Base-by-base conservation (phyloP, 768 basidiomycete species). In the Dioszegia hungarica region DNA sequence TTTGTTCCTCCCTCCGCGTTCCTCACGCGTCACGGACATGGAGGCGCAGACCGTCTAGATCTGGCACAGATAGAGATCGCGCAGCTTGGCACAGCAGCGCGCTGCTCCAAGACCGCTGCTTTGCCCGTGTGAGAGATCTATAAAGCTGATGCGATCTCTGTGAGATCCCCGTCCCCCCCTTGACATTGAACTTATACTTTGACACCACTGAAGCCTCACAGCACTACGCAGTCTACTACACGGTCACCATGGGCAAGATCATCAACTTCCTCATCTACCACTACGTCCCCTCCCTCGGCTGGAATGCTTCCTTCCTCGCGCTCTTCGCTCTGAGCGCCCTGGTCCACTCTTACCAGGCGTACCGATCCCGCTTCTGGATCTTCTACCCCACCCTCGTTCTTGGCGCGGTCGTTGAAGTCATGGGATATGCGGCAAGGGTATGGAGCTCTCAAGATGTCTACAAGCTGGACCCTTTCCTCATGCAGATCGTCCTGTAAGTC, bases 281-380 rank as follows among this genome's bases (percentile, higher is more conserved):
- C 39, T 75, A 73, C 57, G 61, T 52, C 10, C 72, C 74, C 2
- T 56, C 59, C 38, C 17, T 54, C 1, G 64, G 65, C 1, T 67
- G 68, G 43, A 67, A 60, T 12, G 40, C 70, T n/a, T 61, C 66
- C 44, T 69, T 68, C 54, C 61, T 76, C 37, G 55, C 69, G n/a
- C 60, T 70, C 22, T 76, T 76, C 60, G 27, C 58, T 37, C 46
- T 75, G 10, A 60, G 66, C 39, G 24, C 45, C 44, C 44, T 40
- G 15, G 46, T 45, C 1, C 63, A 62, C 40, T 51, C 51, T 14
- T 20, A 53, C 28, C 64, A 64, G 57, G 67, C 72, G 1, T 56
- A 19, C 24, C 55, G 70, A 40, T 61, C 59, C 22, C 64, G 66
- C 36, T 70, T 69, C 56, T 77, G 74, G 74, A 67, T 73, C 63